Evolutionary conservation across 176 grass and related monocot species (phyloP), one percentile per base, ranked within the genome.

Genomic region (Urochloa ruziziensis): DNA sequence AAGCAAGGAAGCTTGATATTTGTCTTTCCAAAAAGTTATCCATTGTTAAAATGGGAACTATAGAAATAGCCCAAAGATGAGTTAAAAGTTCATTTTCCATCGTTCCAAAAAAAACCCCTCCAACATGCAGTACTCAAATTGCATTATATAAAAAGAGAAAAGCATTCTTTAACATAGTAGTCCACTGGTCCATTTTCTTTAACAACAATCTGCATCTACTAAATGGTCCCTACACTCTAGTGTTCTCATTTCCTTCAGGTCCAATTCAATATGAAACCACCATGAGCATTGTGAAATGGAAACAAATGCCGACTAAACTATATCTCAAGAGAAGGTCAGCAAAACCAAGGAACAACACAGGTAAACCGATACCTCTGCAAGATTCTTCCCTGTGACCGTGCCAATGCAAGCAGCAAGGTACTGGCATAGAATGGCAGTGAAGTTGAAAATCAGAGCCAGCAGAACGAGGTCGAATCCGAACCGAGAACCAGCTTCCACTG

Each of bases 401-500:
- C 89, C 90, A 81, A 97, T 90, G 82, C 94, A 94, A 49, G 89
- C 89, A 48, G 91, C 91, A 28, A 97, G 81, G 62, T 94, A 97
- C 87, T 97, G 94, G 73, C 87, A 97, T 52, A 97, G 69, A 80
- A 97, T 97, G 73, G 94, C 94, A 60, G 76, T 86, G 60, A 97
- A 81, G 67, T 97, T 97, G 87, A 97, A 97, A 83, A 97, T 87
- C 12, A 97, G 85, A 58, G 87, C 87, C 29, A 91, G 70, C 29
- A 94, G 58, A 40, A 97, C 79, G 46, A 97, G 85, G 73, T 97
- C 91, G n/a, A 86, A 92, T 70, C 94, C 91, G 30, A 97, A 97
- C 23, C 85, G 74, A 6, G 82, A 92, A 42, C 94, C 94, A 13
- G 88, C 94, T 60, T 97, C 91, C 47, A 97, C 89, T 16, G 89